A percentile compares a stretch with the other conserved stretches of the same genome.
Conservation (phyloP, 441 rosid genomes). For the Erodium moschatum region DNA sequence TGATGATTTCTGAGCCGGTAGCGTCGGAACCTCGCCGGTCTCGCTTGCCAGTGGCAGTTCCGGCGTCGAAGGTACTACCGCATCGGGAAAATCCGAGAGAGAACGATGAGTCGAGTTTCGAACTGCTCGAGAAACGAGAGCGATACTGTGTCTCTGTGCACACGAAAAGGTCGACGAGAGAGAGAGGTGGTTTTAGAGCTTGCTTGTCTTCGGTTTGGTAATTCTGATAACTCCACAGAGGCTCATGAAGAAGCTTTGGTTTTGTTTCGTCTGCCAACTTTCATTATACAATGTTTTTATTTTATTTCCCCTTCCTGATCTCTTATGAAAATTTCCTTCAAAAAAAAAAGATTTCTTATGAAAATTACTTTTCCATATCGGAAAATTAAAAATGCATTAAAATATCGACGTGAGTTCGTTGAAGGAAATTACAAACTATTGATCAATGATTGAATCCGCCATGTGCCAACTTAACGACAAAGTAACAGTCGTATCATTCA, state of each 20-base stretch:
- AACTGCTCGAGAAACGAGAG: neutral
- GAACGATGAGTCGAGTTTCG: neutral
- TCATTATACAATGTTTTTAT: too few relatives aligned
- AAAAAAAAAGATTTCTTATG: too few relatives aligned
- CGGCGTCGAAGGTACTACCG: slow-evolving; percentile 27
- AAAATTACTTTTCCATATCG: too few relatives aligned
- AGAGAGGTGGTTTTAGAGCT: neutral
- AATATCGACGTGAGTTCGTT: too few relatives aligned
- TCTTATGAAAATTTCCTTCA: too few relatives aligned
- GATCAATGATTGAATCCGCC: too few relatives aligned
- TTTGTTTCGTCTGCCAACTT: neutral
- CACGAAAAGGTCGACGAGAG: neutral
- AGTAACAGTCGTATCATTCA: too few relatives aligned
- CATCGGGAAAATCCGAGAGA: slow-evolving; percentile 12
- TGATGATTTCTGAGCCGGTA: slow-evolving; percentile 9
- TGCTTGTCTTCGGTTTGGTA: neutral
- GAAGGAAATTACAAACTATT: too few relatives aligned
- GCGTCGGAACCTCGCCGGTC: slow-evolving; percentile 24
- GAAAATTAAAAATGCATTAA: too few relatives aligned
- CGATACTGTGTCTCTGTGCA: neutral
- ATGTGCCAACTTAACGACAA: too few relatives aligned
- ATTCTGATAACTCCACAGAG: neutral
- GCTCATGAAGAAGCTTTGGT: neutral
- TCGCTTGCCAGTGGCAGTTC: slow-evolving; percentile 31
- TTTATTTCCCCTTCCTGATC: too few relatives aligned